Evolutionary conservation across 2,329 filamentous ascomycete species (phyloP).

Genomic region (Annulohypoxylon truncatum): DNA sequence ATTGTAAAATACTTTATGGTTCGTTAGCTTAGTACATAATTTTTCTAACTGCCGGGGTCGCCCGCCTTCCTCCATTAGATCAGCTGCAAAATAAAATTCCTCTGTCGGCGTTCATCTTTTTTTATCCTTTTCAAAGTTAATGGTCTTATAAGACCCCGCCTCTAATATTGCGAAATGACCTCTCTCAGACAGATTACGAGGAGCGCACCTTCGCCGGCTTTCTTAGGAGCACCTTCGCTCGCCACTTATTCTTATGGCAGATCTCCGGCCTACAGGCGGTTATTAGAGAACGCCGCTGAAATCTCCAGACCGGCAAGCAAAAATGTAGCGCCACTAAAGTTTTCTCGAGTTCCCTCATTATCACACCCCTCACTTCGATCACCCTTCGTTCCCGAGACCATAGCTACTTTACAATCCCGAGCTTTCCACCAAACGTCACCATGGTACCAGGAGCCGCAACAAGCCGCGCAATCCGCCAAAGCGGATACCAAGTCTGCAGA

Average conservation of each 20-base stretch:
- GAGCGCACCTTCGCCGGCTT: conserved; percentile 57
- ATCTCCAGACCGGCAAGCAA: conserved; percentile 47
- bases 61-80: conserved; percentile 36
- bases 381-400: conserved; percentile 57
- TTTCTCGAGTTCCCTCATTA: conserved; percentile 44
- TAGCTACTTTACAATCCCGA: conserved; percentile 54
- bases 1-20: conserved; percentile 9
- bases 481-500: conserved; percentile 47
- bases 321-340: conserved; percentile 47
- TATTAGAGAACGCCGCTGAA: conserved; percentile 51
- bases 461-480: conserved; percentile 48
- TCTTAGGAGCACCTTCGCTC: conserved; percentile 57
- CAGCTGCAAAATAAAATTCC: conserved; percentile 35
- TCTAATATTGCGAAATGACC: conserved; percentile 54
- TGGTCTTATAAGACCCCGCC: conserved; percentile 47
- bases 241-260: conserved; percentile 55
- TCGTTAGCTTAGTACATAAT: conserved; percentile 38
- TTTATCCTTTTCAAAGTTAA: conserved; percentile 46
- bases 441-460: conserved; percentile 49
- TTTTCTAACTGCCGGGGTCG: conserved; percentile 46
- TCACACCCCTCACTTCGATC: conserved; percentile 58
- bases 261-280: conserved; percentile 62
- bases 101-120: conserved; percentile 42
- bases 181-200: conserved; percentile 56
- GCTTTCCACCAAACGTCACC: conserved; percentile 55